Evolutionary conservation across 192 early-diverging fungal genomes (phyloP).

Genomic region (Coemansia sp.): DNA sequence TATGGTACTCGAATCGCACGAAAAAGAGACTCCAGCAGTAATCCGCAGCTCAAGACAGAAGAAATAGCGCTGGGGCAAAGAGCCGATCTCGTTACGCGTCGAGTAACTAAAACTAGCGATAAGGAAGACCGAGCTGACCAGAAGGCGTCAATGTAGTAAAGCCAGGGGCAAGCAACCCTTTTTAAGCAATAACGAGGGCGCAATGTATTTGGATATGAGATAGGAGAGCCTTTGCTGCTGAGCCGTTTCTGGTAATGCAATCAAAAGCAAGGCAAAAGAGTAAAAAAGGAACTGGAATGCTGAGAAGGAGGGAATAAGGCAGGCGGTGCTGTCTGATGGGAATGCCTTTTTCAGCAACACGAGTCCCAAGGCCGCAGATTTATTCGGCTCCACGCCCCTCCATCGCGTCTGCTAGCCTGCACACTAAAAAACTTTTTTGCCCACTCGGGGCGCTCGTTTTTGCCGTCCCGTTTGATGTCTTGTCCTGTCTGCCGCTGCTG

Average conservation of each 20-base stretch:
- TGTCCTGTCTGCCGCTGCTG: constrained; percentile 1
- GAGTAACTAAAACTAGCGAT: constrained; percentile 1
- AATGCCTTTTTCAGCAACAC: constrained; percentile 44
- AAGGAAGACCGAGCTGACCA: not conserved
- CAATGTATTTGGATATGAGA: constrained; percentile 14
- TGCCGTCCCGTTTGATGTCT: not conserved
- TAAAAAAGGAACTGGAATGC: constrained; percentile 2
- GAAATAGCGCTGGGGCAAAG: not conserved
- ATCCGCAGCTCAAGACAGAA: not conserved
- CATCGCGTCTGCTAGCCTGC: constrained; percentile 20
- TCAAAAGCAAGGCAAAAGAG: constrained; percentile 2
- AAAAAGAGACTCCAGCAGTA: not conserved
- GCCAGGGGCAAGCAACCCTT: not conserved
- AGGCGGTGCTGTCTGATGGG: constrained; percentile 18
- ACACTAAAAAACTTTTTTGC: constrained; percentile 10
- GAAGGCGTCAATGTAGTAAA: not conserved
- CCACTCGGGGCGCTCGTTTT: constrained; percentile 1
- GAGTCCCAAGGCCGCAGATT: constrained; percentile 37
- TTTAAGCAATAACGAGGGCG: constrained; percentile 6
- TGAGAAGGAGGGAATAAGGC: constrained; percentile 19
- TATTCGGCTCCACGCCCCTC: constrained; percentile 31
- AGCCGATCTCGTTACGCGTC: constrained; percentile 8
- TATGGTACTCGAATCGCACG: constrained; percentile 1
- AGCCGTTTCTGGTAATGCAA: constrained; percentile 36
- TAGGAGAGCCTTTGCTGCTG: not conserved